phyloP scores from a whole-genome alignment of 306 rosid genomes.

The Sphenostylis stenocarpa region DNA sequence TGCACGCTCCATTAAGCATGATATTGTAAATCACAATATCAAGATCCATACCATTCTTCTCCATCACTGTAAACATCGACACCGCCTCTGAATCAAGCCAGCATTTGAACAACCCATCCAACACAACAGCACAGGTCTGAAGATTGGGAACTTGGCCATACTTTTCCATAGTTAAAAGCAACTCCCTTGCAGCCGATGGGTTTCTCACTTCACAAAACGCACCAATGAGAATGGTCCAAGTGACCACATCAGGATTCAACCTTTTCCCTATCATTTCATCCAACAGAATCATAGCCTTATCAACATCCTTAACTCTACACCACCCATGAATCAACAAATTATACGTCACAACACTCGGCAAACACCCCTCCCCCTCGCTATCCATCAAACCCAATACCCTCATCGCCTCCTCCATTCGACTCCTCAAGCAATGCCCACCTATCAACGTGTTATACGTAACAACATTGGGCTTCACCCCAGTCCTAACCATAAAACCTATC shows the following conservation, averaged over 20 bases:
- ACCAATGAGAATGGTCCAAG: constrained; percentile 35
- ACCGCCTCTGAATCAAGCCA: constrained; percentile 34
- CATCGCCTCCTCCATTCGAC: constrained; percentile 32
- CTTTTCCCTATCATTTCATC: constrained; percentile 38
- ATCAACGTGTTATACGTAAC: constrained; percentile 44
- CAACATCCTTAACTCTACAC: constrained; percentile 28
- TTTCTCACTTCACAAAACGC: constrained; percentile 31
- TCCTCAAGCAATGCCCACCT: constrained; percentile 35
- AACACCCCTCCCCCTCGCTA: neutral
- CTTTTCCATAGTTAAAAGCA: constrained; percentile 30
- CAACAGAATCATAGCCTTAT: constrained; percentile 33
- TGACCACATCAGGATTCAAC: constrained; percentile 31
- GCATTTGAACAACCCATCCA: constrained; percentile 35
- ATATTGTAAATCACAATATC: constrained; percentile 38
- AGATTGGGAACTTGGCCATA: constrained; percentile 32
- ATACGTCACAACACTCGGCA: constrained; percentile 31
- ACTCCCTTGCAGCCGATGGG: constrained; percentile 35
- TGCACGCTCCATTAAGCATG: constrained; percentile 36
- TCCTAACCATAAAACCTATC: constrained; percentile 29
- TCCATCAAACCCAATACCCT: constrained; percentile 32
- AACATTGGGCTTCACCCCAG: constrained; percentile 35
- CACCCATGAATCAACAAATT: constrained; percentile 35
- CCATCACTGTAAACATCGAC: constrained; percentile 28
- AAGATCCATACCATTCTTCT: constrained; percentile 26
- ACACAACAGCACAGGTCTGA: constrained; percentile 31